Evolutionary conservation across 129 eudicot genomes (phyloP), one percentile per base, ranked within the genome.

Genomic region (Artemisia annua): DNA sequence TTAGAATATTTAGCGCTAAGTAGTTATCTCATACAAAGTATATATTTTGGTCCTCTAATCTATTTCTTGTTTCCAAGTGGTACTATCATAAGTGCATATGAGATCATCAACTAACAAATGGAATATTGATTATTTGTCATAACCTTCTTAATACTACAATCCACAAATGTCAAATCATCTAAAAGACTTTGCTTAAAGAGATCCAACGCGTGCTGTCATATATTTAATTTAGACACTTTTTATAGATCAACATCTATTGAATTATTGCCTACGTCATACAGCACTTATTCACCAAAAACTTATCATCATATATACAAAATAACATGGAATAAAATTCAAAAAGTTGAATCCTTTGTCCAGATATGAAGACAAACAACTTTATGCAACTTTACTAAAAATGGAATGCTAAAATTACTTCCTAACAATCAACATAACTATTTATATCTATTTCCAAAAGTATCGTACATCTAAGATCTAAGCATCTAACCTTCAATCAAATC

Each of bases 351-450:
- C 32, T 61, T 61, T 61, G 46, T 24, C 20, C 48, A 12, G 7
- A 61, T 61, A 61, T 61, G 46, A 61, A 60, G 7, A 61, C 66
- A 28, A 61, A 63, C 76, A 78, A 52, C 66, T 28, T 66, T 19
- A 52, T 15, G 53, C 44, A 77, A 13, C 49, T 66, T 66, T 28
- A 18, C 46, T 15, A 60, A 20, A 74, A 51, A 69, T 44, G 46
- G 46, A 30, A 39, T 39, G 11, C 46, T 39, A 39, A 39, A 7
- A 39, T 39, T 39, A 39, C 2, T 8, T 39, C 46, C 2, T 7
- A 39, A 32, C 43, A 32, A 32, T 39, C 46, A 39, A 39, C 11
- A 6, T 35, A 35, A 35, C 44, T 35, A 35, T 35, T 35, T 35
- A 39, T 39, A 39, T 7, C 46, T 39, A 39, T 39, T 39, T 39